phyloP scores from a whole-genome alignment of 768 basidiomycete genomes.

The Lactarius psammicola region DNA sequence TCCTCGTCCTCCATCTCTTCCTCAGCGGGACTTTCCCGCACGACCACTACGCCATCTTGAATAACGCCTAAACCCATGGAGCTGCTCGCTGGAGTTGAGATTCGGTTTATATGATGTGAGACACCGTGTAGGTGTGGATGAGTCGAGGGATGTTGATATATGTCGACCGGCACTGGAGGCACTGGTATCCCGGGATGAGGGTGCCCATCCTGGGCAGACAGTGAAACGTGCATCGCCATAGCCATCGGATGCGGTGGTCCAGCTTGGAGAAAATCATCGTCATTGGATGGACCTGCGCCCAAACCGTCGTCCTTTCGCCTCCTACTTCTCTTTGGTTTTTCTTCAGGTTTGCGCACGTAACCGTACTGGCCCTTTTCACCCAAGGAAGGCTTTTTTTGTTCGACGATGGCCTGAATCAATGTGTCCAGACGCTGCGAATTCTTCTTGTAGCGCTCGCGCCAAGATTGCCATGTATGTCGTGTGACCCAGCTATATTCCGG shows the following conservation, averaged over 20 bases:
- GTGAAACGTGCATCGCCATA: conserved; percentile 26
- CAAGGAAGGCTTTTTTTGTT: conserved; percentile 60
- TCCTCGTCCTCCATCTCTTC: conserved; percentile 68
- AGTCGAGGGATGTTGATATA: conserved; percentile 20
- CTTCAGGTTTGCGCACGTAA: conserved; percentile 73
- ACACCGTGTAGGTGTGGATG: conserved; percentile 22
- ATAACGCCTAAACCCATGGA: conserved; percentile 32
- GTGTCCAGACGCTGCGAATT: conserved; percentile 65
- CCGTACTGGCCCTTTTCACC: conserved; percentile 84
- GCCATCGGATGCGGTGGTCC: conserved; percentile 25
- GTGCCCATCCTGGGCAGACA: conserved; percentile 19
- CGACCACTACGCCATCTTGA: conserved; percentile 31
- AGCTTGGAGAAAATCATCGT: conserved; percentile 27
- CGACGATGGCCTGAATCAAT: conserved; percentile 64
- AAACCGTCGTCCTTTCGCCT: conserved; percentile 28
- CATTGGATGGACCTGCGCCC: conserved; percentile 19
- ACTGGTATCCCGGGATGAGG: conserved; percentile 20
- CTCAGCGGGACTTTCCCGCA: conserved; percentile 50
- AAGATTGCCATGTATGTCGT: conserved; percentile 87
- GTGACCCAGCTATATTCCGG: conserved; percentile 77
- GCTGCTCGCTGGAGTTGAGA: conserved; percentile 21
- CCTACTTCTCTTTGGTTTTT: conserved; percentile 50
- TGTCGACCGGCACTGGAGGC: conserved; percentile 20
- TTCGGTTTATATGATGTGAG: conserved; percentile 18
- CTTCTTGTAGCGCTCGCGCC: conserved; percentile 88